Conservation (phyloP, 805 yeast genomes). For the Wickerhamiella sorbophila region DNA sequence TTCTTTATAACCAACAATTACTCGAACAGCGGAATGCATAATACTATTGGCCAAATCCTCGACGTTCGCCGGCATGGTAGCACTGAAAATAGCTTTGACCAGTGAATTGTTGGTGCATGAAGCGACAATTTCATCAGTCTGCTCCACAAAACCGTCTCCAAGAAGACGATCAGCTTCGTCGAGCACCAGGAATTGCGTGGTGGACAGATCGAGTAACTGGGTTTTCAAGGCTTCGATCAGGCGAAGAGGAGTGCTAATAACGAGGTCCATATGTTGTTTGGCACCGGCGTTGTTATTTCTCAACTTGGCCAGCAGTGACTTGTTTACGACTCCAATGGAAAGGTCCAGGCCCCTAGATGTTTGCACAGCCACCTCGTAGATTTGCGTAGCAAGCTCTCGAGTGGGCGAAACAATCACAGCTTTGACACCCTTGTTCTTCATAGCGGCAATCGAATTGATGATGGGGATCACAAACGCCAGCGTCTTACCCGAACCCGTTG, state of each 20-base stretch:
- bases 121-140: conserved; percentile 72
- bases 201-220: conserved; percentile 43
- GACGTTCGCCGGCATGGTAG: conserved; percentile 86
- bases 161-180: conserved; percentile 95
- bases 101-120: conserved; percentile 33
- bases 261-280: conserved; percentile 55
- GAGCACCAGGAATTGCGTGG: conserved; percentile 62
- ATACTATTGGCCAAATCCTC: conserved; percentile 77
- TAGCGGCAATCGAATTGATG: conserved; percentile 36
- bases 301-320: conserved; percentile 51
- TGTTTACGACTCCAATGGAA: conserved; percentile 51
- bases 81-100: conserved; percentile 75
- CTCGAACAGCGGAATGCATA: conserved; percentile 73
- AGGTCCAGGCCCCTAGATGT: conserved; percentile 43
- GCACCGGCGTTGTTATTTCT: conserved; percentile 41
- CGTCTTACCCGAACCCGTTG: conserved; percentile 97
- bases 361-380: conserved; percentile 48
- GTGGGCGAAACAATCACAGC: conserved; percentile 87
- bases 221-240: conserved; percentile 62
- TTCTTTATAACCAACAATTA: conserved; percentile 85
- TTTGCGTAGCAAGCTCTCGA: conserved; percentile 83
- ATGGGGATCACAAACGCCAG: conserved; percentile 78
- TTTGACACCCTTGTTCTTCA: conserved; percentile 34
- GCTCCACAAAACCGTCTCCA: conserved; percentile 76
- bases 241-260: conserved; percentile 81